These are phyloP conservation scores for Rosa chinensis DNA, from an alignment of 306 rosid genomes.

Conservation along the genomic window DNA sequence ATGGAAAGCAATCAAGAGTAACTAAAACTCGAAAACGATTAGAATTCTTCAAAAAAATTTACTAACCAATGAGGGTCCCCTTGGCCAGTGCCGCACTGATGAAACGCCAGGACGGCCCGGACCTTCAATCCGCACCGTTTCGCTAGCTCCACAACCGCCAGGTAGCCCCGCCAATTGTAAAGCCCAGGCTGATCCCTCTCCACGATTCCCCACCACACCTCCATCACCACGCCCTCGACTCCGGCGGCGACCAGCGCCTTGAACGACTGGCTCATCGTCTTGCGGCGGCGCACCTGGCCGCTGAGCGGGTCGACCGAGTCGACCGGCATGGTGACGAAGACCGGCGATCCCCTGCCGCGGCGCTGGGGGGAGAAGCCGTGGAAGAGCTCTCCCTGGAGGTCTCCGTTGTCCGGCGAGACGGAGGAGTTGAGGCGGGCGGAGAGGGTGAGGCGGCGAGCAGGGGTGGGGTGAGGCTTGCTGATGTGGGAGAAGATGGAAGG, in stretches of 20 bases:
- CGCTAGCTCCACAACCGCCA: conserved; percentile 59
- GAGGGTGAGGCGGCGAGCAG: conserved; percentile 18
- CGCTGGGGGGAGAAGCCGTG: conserved; percentile 58
- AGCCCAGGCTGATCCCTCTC: conserved; percentile 69
- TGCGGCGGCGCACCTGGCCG: conserved; percentile 46
- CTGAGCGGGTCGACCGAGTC: conserved; percentile 43
- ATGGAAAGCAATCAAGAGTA: neutral
- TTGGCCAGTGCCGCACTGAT: conserved; percentile 53
- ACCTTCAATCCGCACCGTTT: conserved; percentile 65
- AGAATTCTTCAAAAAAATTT: neutral
- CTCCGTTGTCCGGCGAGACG: conserved; percentile 61
- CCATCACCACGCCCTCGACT: conserved; percentile 84
- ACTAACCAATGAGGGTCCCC: conserved; percentile 68
- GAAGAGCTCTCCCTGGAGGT: conserved; percentile 58
- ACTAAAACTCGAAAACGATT: neutral
- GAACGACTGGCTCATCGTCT: conserved; percentile 49
- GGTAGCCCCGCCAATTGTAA: conserved; percentile 78
- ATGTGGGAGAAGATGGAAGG: conserved; percentile 38
- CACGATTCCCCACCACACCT: conserved; percentile 93
- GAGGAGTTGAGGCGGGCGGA: conserved; percentile 58
- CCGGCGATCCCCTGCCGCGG: conserved; percentile 55
- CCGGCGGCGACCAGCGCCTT: conserved; percentile 66
- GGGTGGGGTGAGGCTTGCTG: conserved; percentile 28
- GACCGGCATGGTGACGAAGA: conserved; percentile 65
- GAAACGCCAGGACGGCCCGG: conserved; percentile 77